Conservation (phyloP, 2,329 filamentous ascomycete species). For the Hymenoscyphus albidus region DNA sequence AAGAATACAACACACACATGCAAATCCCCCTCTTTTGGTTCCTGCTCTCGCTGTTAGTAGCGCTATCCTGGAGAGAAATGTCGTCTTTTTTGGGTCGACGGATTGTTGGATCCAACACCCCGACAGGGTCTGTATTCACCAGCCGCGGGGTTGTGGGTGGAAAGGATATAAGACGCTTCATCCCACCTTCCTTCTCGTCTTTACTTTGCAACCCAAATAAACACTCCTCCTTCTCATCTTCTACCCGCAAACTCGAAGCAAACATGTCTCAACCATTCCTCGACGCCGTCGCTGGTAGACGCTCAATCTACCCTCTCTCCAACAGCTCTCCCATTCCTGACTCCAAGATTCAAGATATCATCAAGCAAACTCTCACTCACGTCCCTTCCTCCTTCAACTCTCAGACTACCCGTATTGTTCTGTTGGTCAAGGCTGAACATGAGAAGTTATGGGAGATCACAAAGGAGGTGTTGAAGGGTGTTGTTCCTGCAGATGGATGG, state of each 20-base stretch:
- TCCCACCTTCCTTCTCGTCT: not conserved
- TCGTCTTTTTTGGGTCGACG: constrained; percentile 11
- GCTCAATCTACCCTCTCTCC: constrained; percentile 64
- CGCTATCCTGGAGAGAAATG: constrained; percentile 19
- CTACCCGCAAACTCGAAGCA: constrained; percentile 5
- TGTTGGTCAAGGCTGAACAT: constrained; percentile 79
- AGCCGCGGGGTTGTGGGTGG: not conserved
- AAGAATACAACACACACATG: constrained; percentile 8
- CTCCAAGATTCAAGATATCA: constrained; percentile 60
- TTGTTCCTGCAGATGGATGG: constrained; percentile 54
- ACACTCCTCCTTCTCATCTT: not conserved
- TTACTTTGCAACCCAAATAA: constrained; percentile 1
- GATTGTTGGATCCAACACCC: not conserved
- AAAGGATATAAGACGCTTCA: constrained; percentile 7
- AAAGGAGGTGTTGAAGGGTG: constrained; percentile 58
- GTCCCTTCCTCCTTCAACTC: constrained; percentile 85
- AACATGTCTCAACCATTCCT: constrained; percentile 50
- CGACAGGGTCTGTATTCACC: not conserved
- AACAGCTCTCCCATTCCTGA: constrained; percentile 58
- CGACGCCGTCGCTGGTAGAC: constrained; percentile 59
- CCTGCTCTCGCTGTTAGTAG: constrained; percentile 8
- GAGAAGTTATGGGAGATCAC: constrained; percentile 81
- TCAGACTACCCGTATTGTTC: constrained; percentile 73
- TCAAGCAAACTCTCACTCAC: constrained; percentile 60
- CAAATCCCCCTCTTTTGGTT: constrained; percentile 21